Evolutionary conservation across 169 alveolate species (phyloP).

Genomic region (Plasmodium gonderi): DNA sequence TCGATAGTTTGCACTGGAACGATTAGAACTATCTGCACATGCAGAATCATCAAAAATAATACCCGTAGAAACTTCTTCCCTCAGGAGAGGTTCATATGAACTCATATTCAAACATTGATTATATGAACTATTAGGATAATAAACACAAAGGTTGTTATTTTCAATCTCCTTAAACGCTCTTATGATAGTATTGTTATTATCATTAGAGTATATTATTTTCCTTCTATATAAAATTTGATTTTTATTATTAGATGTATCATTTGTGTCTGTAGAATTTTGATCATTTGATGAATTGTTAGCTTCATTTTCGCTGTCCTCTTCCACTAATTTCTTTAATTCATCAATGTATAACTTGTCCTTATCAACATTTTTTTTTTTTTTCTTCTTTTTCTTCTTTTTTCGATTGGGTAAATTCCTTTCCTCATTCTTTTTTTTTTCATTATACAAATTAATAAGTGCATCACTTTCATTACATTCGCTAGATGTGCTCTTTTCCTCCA

Average conservation of each 20-base stretch:
- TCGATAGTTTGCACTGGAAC: neutral
- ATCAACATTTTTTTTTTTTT: slow-evolving; percentile 43
- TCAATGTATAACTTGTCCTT: slow-evolving; percentile 57
- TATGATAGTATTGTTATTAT: neutral
- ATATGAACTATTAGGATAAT: slow-evolving; percentile 62
- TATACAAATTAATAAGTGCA: slow-evolving; percentile 44
- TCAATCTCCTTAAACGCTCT: slow-evolving; percentile 42
- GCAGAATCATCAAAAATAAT: neutral
- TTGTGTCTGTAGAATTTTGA: slow-evolving; percentile 10
- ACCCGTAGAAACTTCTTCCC: neutral
- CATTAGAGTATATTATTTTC: slow-evolving; percentile 40
- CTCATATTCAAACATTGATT: slow-evolving; percentile 42
- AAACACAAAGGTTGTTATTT: slow-evolving; percentile 38
- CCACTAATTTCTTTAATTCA: slow-evolving; percentile 59
- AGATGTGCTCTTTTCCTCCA: neutral
- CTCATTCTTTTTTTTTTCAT: slow-evolving; percentile 43
- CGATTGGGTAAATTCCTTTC: slow-evolving; percentile 8
- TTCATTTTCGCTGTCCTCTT: slow-evolving; percentile 64
- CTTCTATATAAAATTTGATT: slow-evolving; percentile 61
- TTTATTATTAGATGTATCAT: slow-evolving; percentile 12
- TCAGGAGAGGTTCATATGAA: neutral
- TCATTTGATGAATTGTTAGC: slow-evolving; percentile 15
- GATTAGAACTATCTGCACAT: neutral
- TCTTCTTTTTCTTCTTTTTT: slow-evolving; percentile 10
- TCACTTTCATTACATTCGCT: slow-evolving; percentile 57